Base-by-base conservation (phyloP, 1,139 yeast genomes). In the Geotrichum fermentans region DNA sequence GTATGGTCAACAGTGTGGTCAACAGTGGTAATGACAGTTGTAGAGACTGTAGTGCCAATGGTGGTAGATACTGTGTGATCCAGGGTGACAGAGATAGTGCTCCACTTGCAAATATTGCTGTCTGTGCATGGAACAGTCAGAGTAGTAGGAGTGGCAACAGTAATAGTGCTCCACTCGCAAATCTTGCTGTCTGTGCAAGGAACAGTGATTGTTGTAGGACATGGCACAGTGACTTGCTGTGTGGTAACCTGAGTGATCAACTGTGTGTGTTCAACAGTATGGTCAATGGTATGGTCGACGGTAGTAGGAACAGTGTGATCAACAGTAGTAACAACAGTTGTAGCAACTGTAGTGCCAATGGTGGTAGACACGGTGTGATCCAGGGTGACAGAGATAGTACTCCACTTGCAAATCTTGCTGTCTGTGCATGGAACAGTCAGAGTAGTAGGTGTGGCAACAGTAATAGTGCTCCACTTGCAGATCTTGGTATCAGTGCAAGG, bases 71-170 rank as follows among this genome's bases (percentile, higher is more conserved):
- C 17, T n/a, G 34, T 30, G 34, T 30, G 34, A 11, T 30, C 34
- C 30, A 26, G 30, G 13, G 40, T 37, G 16, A 37, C 26, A 24
- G 42, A 24, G 33, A 39, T 39, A 14, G 42, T 39, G 18, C 21
- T 24, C 13, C n/a, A 39, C 33, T 39, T 22, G 33, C 42, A 39
- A 22, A 39, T 13, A 14, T 39, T 39, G 33, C 33, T 8, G 33
- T 39, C 42, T 16, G 42, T 39, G 42, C 42, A 39, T 24, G 42
- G 42, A 39, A 39, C 42, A 39, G 42, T 39, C 21, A 39, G 22
- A 7, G 33, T 26, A 14, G 42, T 39, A 7, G 42, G 42, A 3
- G 11, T 7, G 26, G 42, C 20, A 11, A 39, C 33, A 24, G 42
- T 39, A 6, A 39, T 39, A 24, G 42, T 39, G 42, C 33, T 39